Evolutionary conservation across 1,284 basidiomycete species (phyloP), one percentile per base, ranked within the genome.

Genomic region (Rhizoctonia solani): DNA sequence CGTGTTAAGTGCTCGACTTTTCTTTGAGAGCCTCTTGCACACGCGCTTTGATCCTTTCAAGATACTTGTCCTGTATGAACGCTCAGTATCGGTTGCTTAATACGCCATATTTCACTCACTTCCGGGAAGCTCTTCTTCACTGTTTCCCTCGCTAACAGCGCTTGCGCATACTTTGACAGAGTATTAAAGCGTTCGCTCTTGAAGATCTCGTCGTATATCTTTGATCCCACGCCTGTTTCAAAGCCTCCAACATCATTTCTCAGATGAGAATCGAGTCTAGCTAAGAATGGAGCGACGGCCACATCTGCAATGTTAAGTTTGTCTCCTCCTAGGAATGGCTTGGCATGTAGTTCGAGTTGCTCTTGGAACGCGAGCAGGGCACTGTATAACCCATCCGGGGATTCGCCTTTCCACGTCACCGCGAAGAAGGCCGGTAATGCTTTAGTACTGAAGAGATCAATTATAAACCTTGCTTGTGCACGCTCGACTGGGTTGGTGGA

Each of bases 381-480:
- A 1, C 72, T 69, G 23, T 82, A 70, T 37, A 86, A 66, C 0
- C 72, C 75, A 4, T 80, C 79, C 8, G 77, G 74, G 11, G 78
- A 72, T 68, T 81, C 81, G 13, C 84, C 84, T 0, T 76, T 74
- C 14, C 73, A 29, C 16, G 79, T 47, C 59, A 81, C 77, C 11
- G 74, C 80, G 30, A 72, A 68, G 69, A 73, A 81, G 0, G 75
- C 74, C 0, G 81, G 78, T n/a, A 74, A 42, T 68, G 83, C 73
- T 70, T 82, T 82, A 61, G 76, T 80, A 4, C 79, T 76, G 42
- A 83, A 77, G 3, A 76, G 75, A 59, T 87, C 83, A 69, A 85
- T 82, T 77, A 88, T 85, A 74, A 86, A 83, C 8, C 86, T 83
- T 1, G 80, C 82, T 61, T 80, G 78, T 4, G 87, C 87, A 19